Evolutionary conservation across 495 filamentous ascomycete species (phyloP).

Genomic region (Choiromyces venosus): DNA sequence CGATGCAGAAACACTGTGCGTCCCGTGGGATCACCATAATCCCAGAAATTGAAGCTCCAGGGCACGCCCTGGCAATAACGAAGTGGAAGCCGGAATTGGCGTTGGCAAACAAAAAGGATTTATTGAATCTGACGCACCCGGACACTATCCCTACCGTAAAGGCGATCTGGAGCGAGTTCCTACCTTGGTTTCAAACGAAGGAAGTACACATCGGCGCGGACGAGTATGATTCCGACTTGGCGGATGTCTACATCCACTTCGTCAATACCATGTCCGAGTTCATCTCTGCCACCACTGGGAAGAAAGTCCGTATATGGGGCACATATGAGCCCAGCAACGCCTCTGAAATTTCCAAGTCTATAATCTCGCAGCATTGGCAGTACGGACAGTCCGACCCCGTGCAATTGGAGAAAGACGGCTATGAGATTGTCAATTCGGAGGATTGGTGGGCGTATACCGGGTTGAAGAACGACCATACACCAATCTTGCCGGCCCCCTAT

Average conservation of each 20-base stretch:
- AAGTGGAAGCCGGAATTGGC: slow-evolving; percentile 56
- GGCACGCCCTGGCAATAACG: slow-evolving; percentile 51
- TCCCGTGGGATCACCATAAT: slow-evolving; percentile 52
- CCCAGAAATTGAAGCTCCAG: slow-evolving; percentile 54
- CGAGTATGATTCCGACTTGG: slow-evolving; percentile 51
- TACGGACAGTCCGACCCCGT: slow-evolving; percentile 54
- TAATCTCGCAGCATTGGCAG: slow-evolving; percentile 56
- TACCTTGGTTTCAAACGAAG: slow-evolving; percentile 55
- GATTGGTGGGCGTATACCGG: slow-evolving; percentile 57
- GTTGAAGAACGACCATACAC: slow-evolving; percentile 53
- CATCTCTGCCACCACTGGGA: slow-evolving; percentile 46
- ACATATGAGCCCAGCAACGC: slow-evolving; percentile 49
- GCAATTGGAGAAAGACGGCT: slow-evolving; percentile 44
- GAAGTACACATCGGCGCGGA: slow-evolving; percentile 56
- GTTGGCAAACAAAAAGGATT: slow-evolving; percentile 46
- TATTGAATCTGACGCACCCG: slow-evolving; percentile 53
- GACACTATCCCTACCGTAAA: slow-evolving; percentile 53
- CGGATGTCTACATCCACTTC: slow-evolving; percentile 53
- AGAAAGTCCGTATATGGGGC: slow-evolving; percentile 53
- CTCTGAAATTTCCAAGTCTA: slow-evolving; percentile 44
- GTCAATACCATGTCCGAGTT: slow-evolving; percentile 53
- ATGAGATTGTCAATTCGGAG: slow-evolving; percentile 52
- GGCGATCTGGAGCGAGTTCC: slow-evolving; percentile 53
- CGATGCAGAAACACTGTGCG: slow-evolving; percentile 52
- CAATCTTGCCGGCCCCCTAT: slow-evolving; percentile 53